phyloP scores from a whole-genome alignment of 305 asterid species.

The Fraxinus velutina region DNA sequence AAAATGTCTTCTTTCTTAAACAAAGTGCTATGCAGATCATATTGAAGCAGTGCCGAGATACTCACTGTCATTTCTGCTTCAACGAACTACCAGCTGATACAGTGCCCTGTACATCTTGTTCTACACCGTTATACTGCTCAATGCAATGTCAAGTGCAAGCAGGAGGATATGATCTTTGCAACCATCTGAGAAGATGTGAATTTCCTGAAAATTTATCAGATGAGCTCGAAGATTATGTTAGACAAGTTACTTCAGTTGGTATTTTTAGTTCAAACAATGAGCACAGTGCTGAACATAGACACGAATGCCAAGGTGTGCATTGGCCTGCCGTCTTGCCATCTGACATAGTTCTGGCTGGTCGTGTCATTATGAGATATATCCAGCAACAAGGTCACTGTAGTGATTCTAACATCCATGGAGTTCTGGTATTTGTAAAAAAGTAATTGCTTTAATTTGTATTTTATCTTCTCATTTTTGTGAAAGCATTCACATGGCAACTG shows the following conservation, averaged over 20 bases:
- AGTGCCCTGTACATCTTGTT: constrained; percentile 69
- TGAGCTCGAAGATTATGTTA: constrained; percentile 50
- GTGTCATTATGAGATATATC: constrained; percentile 62
- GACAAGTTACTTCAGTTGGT: constrained; percentile 36
- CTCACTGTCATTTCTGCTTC: constrained; percentile 95
- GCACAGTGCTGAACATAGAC: constrained; percentile 62
- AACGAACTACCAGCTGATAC: constrained; percentile 73
- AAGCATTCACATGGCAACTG: constrained; percentile 26
- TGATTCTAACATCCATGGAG: constrained; percentile 31
- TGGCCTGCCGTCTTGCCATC: constrained; percentile 91
- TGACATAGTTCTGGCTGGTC: constrained; percentile 81
- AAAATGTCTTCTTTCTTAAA: constrained; percentile 14
- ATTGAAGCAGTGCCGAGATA: constrained; percentile 77
- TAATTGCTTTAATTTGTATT: constrained; percentile 6
- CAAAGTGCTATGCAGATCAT: constrained; percentile 56
- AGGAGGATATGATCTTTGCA: constrained; percentile 44
- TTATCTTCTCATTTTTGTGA: constrained; percentile 16
- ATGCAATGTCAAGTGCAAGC: constrained; percentile 63
- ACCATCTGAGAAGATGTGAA: constrained; percentile 23
- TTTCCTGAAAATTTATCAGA: constrained; percentile 38
- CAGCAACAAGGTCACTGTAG: constrained; percentile 39
- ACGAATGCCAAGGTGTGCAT: constrained; percentile 80
- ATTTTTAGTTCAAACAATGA: constrained; percentile 28
- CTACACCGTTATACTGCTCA: constrained; percentile 77
- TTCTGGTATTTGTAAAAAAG: constrained; percentile 43